Evolutionary conservation across 306 rosid species (phyloP).

Genomic region (Prunus armeniaca): DNA sequence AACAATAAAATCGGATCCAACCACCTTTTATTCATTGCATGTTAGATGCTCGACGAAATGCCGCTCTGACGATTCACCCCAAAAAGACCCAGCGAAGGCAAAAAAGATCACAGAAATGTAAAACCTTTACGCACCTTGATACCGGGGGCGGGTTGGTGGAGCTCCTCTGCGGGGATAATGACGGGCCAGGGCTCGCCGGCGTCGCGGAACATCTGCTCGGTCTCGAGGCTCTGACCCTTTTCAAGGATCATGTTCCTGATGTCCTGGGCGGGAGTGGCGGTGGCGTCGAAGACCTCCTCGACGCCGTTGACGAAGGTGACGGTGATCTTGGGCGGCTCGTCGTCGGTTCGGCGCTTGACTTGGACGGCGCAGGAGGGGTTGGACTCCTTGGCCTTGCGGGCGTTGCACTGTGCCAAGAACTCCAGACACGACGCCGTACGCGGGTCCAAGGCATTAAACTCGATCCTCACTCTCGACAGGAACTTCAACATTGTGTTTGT

Average conservation of each 20-base stretch:
- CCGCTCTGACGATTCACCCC: not conserved
- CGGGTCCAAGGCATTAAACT: slow-evolving; percentile 89
- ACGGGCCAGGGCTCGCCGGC: slow-evolving; percentile 91
- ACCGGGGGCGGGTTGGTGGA: slow-evolving; percentile 47
- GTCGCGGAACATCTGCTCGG: slow-evolving; percentile 79
- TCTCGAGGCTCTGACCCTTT: slow-evolving; percentile 69
- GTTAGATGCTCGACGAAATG: slow-evolving; percentile 18
- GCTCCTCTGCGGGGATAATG: slow-evolving; percentile 64
- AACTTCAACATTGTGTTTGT: slow-evolving; percentile 61
- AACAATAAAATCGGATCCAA: not conserved
- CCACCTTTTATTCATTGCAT: not conserved
- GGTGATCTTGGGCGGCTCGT: slow-evolving; percentile 73
- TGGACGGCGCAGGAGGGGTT: slow-evolving; percentile 74
- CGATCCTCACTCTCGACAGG: slow-evolving; percentile 71
- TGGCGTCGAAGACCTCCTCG: slow-evolving; percentile 74
- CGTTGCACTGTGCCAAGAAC: slow-evolving; percentile 91
- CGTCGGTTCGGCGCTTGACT: slow-evolving; percentile 82
- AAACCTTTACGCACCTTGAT: slow-evolving; percentile 47
- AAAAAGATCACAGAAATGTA: not conserved
- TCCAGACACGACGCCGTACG: slow-evolving; percentile 90
- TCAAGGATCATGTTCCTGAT: slow-evolving; percentile 74
- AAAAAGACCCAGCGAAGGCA: not conserved
- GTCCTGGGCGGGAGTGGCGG: slow-evolving; percentile 65
- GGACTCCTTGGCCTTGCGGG: slow-evolving; percentile 81
- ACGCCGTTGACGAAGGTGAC: slow-evolving; percentile 86